Evolutionary conservation across 805 yeast genomes (phyloP).

Genomic region (Saturnispora gosingensis): DNA sequence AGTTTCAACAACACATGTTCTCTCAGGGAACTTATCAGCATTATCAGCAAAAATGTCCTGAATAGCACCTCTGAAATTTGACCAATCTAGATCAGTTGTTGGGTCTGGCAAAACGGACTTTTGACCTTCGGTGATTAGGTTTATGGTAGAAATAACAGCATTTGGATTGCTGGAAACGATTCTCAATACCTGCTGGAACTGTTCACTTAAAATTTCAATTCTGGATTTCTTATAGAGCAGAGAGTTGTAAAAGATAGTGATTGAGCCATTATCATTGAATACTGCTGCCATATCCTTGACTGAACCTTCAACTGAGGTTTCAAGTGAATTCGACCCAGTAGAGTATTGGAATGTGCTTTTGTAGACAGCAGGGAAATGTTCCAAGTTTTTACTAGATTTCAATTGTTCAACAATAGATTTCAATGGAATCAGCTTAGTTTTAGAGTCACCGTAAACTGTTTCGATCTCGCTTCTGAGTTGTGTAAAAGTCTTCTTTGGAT

Average conservation of each 20-base stretch:
- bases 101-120: constrained; percentile 71
- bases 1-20: constrained; percentile 90
- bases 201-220: constrained; percentile 61
- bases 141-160: constrained; percentile 46
- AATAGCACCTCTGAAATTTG: constrained; percentile 85
- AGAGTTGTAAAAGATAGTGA: constrained; percentile 60
- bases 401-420: constrained; percentile 47
- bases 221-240: constrained; percentile 65
- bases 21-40: constrained; percentile 75
- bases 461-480: constrained; percentile 41
- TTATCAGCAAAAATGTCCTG: constrained; percentile 91
- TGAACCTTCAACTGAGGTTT: constrained; percentile 42
- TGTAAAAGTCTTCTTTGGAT: constrained; percentile 44
- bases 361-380: constrained; percentile 54
- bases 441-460: constrained; percentile 30
- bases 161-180: constrained; percentile 31
- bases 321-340: constrained; percentile 30
- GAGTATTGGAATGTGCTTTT: constrained; percentile 47
- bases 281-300: constrained; percentile 59
- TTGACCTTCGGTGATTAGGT: constrained; percentile 64
- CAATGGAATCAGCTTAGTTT: constrained; percentile 36
- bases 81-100: constrained; percentile 79
- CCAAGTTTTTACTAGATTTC: constrained; percentile 40
- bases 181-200: constrained; percentile 47
- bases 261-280: constrained; percentile 26